Evolutionary conservation across 2,329 filamentous ascomycete species (phyloP), one percentile per base, ranked within the genome.

Genomic region (Aspergillus sp.): DNA sequence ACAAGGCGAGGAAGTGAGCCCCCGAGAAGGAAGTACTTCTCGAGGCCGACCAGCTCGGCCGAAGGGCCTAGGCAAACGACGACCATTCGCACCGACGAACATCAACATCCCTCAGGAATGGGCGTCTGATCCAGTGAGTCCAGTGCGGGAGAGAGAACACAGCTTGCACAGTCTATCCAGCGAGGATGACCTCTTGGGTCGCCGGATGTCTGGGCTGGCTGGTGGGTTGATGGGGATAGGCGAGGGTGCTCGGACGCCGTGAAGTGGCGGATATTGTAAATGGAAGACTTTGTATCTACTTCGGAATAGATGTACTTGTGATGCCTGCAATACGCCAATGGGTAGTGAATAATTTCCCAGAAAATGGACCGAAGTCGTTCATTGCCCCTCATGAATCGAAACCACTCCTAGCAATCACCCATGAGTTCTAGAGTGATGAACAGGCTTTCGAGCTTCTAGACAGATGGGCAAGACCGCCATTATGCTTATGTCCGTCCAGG

Each of bases 141-240:
- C 68, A 3, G 50, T 61, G 6, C 52, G 62, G 17, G 62, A 65
- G 3, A 60, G 70, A 12, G 64, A 77, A 33, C 76, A 77, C 53
- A 84, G 82, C 65, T 73, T 82, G 61, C 75, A 78, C 33, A 83
- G 81, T 60, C 67, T 85, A 58, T 81, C 79, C 4, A 85, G 82
- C 59, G 79, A 82, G 60, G 83, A 85, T 62, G 83, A 86, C 73
- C 66, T 86, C 37, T 68, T 86, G 21, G 80, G 80, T 37, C 71
- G 83, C 39, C 74, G 82, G 37, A 85, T 85, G 83, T 76, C 81
- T 58, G 82, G 82, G 1, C 68, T 84, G 55, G 79, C 80, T 17
- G 79, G 81, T 11, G 77, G 79, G 37, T 73, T 84, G 70, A 82
- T 82, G 68, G 80, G 80, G 4, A 66, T 74, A 41, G 71, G 70